Evolutionary conservation across 768 basidiomycete species (phyloP).

Genomic region (Trichaptum fuscoviolaceum): DNA sequence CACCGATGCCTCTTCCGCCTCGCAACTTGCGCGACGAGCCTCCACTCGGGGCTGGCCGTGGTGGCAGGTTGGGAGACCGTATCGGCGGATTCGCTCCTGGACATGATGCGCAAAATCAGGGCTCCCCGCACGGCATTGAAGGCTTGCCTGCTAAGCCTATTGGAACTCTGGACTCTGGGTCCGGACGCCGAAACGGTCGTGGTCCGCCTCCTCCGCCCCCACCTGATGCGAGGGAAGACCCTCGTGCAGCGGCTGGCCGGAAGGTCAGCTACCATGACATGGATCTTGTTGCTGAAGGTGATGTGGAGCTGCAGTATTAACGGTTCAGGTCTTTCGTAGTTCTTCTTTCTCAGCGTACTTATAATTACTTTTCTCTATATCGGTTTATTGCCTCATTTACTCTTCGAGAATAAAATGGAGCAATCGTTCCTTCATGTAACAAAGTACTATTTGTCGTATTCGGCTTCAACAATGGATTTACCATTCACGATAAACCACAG

Average conservation of each 20-base stretch:
- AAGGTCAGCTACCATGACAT: constrained; percentile 94
- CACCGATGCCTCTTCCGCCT: constrained; percentile 31
- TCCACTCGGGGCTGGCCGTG: constrained; percentile 30
- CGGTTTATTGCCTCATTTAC: not conserved
- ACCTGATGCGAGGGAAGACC: constrained; percentile 88
- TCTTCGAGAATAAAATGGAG: not conserved
- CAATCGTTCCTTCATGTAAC: not conserved
- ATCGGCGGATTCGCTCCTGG: constrained; percentile 70
- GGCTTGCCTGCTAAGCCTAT: constrained; percentile 80
- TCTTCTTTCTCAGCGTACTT: not conserved
- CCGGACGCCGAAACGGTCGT: constrained; percentile 32
- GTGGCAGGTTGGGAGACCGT: constrained; percentile 68
- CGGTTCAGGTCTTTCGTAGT: not conserved
- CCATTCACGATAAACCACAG: not conserved
- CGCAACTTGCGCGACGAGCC: constrained; percentile 37
- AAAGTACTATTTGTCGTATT: not conserved
- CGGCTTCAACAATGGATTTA: not conserved
- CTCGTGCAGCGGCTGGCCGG: constrained; percentile 81
- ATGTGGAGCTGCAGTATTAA: constrained; percentile 50
- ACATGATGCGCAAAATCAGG: constrained; percentile 33
- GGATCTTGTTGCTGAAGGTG: constrained; percentile 86
- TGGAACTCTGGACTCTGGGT: constrained; percentile 36
- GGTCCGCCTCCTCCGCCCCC: constrained; percentile 76
- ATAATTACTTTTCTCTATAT: not conserved
- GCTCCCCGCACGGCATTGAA: constrained; percentile 54